Evolutionary conservation across 495 filamentous ascomycete species (phyloP), one percentile per base, ranked within the genome.

Genomic region (Neurospora sp.): DNA sequence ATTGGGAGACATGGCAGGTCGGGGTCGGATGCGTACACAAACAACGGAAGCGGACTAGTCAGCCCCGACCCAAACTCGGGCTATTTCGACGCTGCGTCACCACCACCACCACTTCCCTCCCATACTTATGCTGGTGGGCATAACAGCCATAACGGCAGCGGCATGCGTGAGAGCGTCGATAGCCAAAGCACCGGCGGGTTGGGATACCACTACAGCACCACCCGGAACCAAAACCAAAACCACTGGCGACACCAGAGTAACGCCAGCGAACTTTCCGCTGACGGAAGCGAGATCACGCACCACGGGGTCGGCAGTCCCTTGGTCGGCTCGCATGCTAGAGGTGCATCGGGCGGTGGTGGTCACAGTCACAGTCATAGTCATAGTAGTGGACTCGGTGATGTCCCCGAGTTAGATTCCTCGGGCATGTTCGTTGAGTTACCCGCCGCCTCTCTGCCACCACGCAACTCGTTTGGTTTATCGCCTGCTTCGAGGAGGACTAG

Each of bases 211-310:
- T 76, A 75, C 68, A 70, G 44, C 6, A 76, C 75, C 68, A 76
- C 75, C 68, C 53, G 53, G 1, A 65, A 65, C 53, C 53, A 31
- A 31, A 31, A 31, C 27, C 27, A 31, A 31, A 31, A 31, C 27
- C 27, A 85, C 71, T 74, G 72, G 61, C 81, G 83, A 0, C 76
- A 83, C 8, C 75, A 74, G 4, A 84, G 82, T 75, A 81, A 83
- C 72, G 75, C 79, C 9, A 85, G 81, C 74, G 82, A 84, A 53
- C 75, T 84, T 0, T 81, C 80, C 1, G 80, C 74, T 20, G 79
- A 80, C 42, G 80, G 81, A n/a, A 76, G 74, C 68, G 79, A 81
- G 9, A 70, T 74, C 6, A 74, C 71, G 6, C 77, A 72, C 39
- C 77, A 72, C 39, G 80, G 75, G 0, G 53, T 71, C 3, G 70